phyloP scores from a whole-genome alignment of 2,329 filamentous ascomycete species.

The Colletotrichum tanaceti region DNA sequence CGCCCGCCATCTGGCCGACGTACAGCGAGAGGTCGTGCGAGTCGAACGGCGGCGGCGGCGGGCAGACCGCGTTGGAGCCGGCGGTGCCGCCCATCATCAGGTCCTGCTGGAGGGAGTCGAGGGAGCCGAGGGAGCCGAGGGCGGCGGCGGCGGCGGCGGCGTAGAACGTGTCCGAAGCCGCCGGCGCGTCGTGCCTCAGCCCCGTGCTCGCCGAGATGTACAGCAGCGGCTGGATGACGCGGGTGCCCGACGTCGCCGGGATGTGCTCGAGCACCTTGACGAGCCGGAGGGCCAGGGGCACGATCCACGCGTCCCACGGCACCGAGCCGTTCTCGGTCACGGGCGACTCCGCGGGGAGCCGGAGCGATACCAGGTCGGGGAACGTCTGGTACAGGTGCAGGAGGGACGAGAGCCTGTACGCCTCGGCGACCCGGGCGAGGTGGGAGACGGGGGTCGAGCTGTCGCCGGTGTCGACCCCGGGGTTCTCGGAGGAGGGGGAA shows the following conservation, averaged over 20 bases:
- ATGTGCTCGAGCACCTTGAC: constrained; percentile 51
- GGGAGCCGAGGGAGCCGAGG: no score
- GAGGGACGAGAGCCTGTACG: constrained; percentile 51
- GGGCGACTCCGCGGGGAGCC: constrained; percentile 44
- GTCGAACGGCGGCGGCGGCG: constrained; percentile 26
- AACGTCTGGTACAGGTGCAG: constrained; percentile 56
- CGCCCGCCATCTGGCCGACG: constrained; percentile 41
- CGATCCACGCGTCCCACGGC: constrained; percentile 53
- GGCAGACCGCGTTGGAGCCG: constrained; percentile 7
- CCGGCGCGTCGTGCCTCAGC: constrained; percentile 43
- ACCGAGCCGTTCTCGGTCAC: constrained; percentile 40
- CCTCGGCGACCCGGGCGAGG: constrained; percentile 52
- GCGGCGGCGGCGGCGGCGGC: no score
- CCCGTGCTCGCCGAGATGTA: constrained; percentile 54
- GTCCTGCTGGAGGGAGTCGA: constrained; percentile 36
- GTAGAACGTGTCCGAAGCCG: constrained; percentile 34
- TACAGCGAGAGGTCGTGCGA: constrained; percentile 32
- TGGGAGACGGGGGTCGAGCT: constrained; percentile 45
- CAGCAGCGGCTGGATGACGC: constrained; percentile 52
- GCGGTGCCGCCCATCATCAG: constrained; percentile 24
- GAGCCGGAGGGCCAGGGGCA: constrained; percentile 49
- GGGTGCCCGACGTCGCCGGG: constrained; percentile 50
- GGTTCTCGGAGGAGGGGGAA: no score
- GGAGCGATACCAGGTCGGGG: constrained; percentile 48
- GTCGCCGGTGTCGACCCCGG: constrained; percentile 47